Evolutionary conservation across 352 stramenopile genomes (phyloP), one percentile per base, ranked within the genome.

Genomic region (Phytophthora niederhauseri): DNA sequence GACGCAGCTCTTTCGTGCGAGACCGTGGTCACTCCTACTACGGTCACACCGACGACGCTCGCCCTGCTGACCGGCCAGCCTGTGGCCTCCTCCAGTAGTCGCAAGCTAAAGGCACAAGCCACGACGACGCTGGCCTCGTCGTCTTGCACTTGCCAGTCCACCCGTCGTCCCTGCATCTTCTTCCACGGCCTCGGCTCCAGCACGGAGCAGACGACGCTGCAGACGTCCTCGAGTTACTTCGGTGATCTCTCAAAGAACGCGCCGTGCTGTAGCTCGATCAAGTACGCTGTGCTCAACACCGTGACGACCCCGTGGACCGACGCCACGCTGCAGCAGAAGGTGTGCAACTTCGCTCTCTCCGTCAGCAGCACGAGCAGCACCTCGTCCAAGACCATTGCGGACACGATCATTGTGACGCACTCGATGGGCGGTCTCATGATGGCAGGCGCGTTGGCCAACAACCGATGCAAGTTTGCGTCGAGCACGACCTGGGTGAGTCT

Each of bases 381-480:
- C 1, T 61, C 61, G 19, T 61, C 61, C 0, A 59, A 61, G 14
- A 62, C 59, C 0, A 66, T 76, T 28, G 64, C 71, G 8, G 55
- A 77, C 46, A 68, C 72, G 4, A 79, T 80, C 55, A 59, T 82
- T 8, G 57, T 80, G 8, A 59, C 64, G 15, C 71, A 82, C 51
- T 82, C 75, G 17, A 79, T 79, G 68, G 71, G 71, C 12, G 72
- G 68, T 9, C 60, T 82, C 31, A 66, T 77, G 26, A 26, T 76
- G 26, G 68, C 17, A 1, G 65, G 68, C 5, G 70, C 70, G 0
- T 41, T 85, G 30, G 75, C 76, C n/a, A 73, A 71, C 12, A 56
- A 64, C 15, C 65, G 67, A 30, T 88, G 80, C 61, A 66, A 53
- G 28, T 57, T 85, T 0, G 72, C 49, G 14, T 79, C 61, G 15